Percentiles rank a stretch among this genome's conserved stretches.
These are phyloP conservation scores for Epichloe typhina DNA, from an alignment of 2,329 filamentous ascomycete genomes.

Conservation along the genomic window DNA sequence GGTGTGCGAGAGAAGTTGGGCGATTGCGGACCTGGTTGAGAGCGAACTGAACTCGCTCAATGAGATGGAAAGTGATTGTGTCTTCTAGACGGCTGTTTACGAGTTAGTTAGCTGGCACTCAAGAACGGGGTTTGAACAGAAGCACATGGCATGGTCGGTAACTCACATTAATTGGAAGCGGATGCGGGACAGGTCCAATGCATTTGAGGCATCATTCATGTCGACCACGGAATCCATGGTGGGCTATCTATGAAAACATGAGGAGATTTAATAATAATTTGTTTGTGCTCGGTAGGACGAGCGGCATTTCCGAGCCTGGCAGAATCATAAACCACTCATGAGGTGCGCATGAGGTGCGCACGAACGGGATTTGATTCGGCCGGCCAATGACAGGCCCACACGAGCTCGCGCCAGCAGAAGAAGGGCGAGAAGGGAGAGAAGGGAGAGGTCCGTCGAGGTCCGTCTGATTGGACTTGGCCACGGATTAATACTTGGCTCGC, in stretches of 20 bases:
- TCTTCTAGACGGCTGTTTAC: conserved; percentile 74
- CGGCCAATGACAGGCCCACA: neutral
- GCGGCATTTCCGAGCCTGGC: neutral
- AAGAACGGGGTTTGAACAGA: neutral
- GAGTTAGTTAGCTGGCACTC: neutral
- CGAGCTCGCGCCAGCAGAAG: neutral
- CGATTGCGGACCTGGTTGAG: conserved; percentile 45
- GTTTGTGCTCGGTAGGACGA: neutral
- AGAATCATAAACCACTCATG: neutral
- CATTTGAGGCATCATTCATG: conserved; percentile 70
- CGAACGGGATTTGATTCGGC: too few relatives aligned
- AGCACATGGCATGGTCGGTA: too few relatives aligned
- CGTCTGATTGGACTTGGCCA: neutral
- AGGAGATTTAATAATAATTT: too few relatives aligned
- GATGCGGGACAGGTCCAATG: conserved; percentile 81
- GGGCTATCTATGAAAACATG: neutral
- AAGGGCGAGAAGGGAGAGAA: neutral
- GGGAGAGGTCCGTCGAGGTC: too few relatives aligned
- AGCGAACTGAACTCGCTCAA: conserved; percentile 95
- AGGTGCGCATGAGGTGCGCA: too few relatives aligned
- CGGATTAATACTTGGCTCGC: neutral
- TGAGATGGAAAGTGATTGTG: conserved; percentile 92
- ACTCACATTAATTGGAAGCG: conserved; percentile 83
- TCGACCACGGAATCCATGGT: conserved; percentile 85
- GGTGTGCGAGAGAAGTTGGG: neutral